phyloP scores from a whole-genome alignment of 2,329 filamentous ascomycete genomes.

The Hymenoscyphus albidus region DNA sequence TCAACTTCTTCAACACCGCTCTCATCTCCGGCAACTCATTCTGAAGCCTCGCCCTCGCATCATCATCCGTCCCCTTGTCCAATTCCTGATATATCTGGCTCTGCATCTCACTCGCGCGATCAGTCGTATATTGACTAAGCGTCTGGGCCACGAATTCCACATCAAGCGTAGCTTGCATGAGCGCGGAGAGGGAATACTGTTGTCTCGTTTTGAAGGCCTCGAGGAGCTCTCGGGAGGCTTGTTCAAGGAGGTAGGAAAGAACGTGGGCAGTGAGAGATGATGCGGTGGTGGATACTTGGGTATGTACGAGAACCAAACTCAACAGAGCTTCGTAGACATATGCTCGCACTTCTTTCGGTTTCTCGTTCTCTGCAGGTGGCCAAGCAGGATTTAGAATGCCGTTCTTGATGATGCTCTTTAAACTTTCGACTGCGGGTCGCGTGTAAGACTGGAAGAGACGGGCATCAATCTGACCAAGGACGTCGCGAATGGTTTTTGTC shows the following conservation, averaged over 20 bases:
- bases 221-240: conserved; percentile 75
- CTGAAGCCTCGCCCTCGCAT: conserved; percentile 75
- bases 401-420: conserved; percentile 66
- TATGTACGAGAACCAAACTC: conserved; percentile 83
- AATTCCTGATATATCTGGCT: conserved; percentile 89
- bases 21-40: conserved; percentile 88
- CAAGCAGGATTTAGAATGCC: conserved; percentile 71
- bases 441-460: conserved; percentile 92
- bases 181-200: conserved; percentile 69
- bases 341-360: conserved; percentile 72
- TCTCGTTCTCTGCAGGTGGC: conserved; percentile 54
- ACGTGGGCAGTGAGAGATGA: conserved; percentile 74
- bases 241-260: conserved; percentile 80
- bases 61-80: conserved; percentile 83
- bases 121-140: conserved; percentile 81
- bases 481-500: conserved; percentile 84
- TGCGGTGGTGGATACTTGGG: conserved; percentile 78
- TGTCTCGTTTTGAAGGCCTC: conserved; percentile 66
- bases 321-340: conserved; percentile 90
- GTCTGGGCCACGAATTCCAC: conserved; percentile 97
- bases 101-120: conserved; percentile 75
- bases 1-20: conserved; percentile 74
- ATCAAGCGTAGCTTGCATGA: conserved; percentile 97
- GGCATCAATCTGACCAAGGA: conserved; percentile 83
- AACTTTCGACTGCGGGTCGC: conserved; percentile 63